These are phyloP conservation scores for Lachancea quebecensis DNA, from an alignment of 805 yeast species.

Conservation along the genomic window DNA sequence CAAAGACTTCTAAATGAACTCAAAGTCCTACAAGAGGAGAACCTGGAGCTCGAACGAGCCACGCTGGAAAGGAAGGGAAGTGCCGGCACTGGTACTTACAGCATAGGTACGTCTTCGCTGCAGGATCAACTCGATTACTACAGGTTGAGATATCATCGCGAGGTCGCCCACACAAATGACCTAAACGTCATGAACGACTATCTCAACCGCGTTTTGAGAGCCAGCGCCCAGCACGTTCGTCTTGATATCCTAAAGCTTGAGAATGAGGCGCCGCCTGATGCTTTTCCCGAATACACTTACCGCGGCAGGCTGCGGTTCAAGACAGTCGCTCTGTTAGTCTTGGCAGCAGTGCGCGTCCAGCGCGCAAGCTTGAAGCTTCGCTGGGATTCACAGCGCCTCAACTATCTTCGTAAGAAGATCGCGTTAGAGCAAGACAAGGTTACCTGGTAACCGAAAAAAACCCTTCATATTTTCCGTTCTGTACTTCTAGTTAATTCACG, in stretches of 20 bases:
- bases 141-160: constrained; percentile 27
- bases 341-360: constrained; percentile 27
- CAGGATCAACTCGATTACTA: constrained; percentile 27
- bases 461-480: background rate
- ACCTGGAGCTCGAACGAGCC: constrained; percentile 16
- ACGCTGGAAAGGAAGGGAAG: constrained; percentile 9
- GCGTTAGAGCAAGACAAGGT: constrained; percentile 20
- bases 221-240: constrained; percentile 26
- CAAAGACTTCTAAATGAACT: constrained; percentile 19
- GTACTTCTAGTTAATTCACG: constrained; percentile 8
- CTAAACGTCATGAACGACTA: constrained; percentile 28
- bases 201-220: constrained; percentile 26
- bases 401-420: constrained; percentile 24
- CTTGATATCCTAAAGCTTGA: constrained; percentile 24
- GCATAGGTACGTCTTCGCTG: constrained; percentile 2
- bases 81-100: constrained; percentile 10
- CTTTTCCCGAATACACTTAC: background rate
- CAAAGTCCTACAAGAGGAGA: constrained; percentile 23
- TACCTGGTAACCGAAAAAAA: constrained; percentile 16
- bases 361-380: constrained; percentile 18
- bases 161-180: constrained; percentile 28
- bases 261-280: constrained; percentile 12
- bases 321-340: constrained; percentile 25
- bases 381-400: constrained; percentile 23
- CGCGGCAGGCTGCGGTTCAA: constrained; percentile 18